Conservation (phyloP, 2,329 filamentous ascomycete species). For the Penicillium sp. region DNA sequence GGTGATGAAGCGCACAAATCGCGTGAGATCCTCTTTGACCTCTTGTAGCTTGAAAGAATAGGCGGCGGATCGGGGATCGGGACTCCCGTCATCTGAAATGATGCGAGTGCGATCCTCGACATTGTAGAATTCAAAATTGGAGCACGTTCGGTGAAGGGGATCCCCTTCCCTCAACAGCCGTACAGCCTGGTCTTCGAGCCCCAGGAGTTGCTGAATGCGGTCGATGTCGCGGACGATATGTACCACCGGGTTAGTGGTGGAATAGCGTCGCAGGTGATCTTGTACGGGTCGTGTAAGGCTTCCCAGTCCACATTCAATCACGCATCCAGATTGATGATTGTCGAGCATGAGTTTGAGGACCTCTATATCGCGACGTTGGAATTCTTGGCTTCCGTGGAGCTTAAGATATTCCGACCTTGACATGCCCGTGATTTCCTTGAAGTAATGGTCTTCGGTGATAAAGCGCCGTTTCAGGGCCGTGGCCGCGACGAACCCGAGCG, state of each 20-base stretch:
- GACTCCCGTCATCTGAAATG: constrained; percentile 32
- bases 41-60: constrained; percentile 52
- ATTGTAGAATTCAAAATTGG: constrained; percentile 50
- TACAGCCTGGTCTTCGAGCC: constrained; percentile 44
- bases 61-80: constrained; percentile 46
- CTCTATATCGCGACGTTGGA: constrained; percentile 44
- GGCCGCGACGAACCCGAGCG: constrained; percentile 44
- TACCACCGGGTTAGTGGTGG: constrained; percentile 40
- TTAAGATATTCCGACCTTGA: constrained; percentile 45
- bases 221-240: constrained; percentile 44
- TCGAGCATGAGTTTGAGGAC: constrained; percentile 45
- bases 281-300: constrained; percentile 45
- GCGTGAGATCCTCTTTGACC: constrained; percentile 60
- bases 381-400: constrained; percentile 41
- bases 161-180: constrained; percentile 46
- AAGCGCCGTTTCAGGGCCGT: constrained; percentile 44
- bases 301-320: constrained; percentile 46
- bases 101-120: constrained; percentile 44
- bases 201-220: constrained; percentile 41
- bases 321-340: constrained; percentile 41
- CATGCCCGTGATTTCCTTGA: constrained; percentile 42
- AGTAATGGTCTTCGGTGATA: constrained; percentile 47
- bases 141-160: constrained; percentile 47
- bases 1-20: constrained; percentile 58
- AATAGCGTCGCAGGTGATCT: constrained; percentile 40